Base-by-base conservation (phyloP, 2,329 filamentous ascomycete genomes). In the Fusarium sp. region DNA sequence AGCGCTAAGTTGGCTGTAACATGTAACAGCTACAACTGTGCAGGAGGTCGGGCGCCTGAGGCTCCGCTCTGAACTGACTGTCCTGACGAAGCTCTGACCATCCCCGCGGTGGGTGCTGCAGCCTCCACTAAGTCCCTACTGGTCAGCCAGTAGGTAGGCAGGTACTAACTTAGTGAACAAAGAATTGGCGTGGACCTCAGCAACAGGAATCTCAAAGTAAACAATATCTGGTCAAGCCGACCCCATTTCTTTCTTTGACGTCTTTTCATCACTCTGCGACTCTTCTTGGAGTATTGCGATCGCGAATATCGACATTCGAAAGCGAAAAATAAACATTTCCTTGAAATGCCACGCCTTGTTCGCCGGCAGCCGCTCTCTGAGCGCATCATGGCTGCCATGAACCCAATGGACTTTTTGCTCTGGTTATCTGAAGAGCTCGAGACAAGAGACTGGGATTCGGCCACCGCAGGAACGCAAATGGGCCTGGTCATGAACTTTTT, bases 381-480 rank as follows among this genome's bases (percentile, higher is more conserved):
- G 84, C 92, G 95, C 78, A 86, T 98, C 78, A 88, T 89, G 76
- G 85, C 92, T 57, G 89, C 89, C 78, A 82, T 97, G 61, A 95
- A 98, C 75, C 93, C 93, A 4, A 90, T 92, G 82, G 96, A 99
- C 80, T 92, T 95, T 75, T 82, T 96, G 54, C 88, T 99, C 19
- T 97, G 93, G 92, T 80, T 97, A 3, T 96, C 93, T 0, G 95
- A 98, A 77, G 93, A 97, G 80, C 86, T 99, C 62, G 94, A 97
- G 77, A 93, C 93, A 27, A 90, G 91, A 75, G 92, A 97, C 73
- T 96, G 94, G 89, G 92, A 97, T 71, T 93, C 95, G 20, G 90
- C 92, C 70, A 82, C 89, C 35, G 91, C 93, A 78, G 92, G 93
- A 25, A 87, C 89, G 7, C 89, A 92, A 51, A 82, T 97, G 19